These are phyloP conservation scores for Penicillium bovifimosum DNA, from an alignment of 495 filamentous ascomycete species.

Conservation along the genomic window DNA sequence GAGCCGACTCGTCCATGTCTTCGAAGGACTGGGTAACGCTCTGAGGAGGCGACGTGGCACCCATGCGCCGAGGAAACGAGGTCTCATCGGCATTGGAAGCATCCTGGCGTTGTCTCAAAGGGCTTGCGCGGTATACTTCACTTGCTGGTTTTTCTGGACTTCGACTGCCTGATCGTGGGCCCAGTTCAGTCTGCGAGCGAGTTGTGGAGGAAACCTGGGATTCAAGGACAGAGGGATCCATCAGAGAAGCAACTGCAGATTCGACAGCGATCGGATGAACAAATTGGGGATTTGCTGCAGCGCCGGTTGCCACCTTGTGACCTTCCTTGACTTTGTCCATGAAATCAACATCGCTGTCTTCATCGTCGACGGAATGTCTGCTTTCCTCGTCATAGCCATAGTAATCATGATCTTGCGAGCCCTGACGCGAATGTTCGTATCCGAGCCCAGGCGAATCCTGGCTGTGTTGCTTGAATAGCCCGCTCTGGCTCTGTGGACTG, in stretches of 20 bases:
- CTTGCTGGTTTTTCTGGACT: slow-evolving; percentile 16
- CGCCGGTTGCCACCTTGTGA: slow-evolving; percentile 56
- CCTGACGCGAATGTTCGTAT: slow-evolving; percentile 33
- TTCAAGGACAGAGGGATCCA: slow-evolving; percentile 65
- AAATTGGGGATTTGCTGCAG: slow-evolving; percentile 69
- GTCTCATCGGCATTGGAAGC: slow-evolving; percentile 38
- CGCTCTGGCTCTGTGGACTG: slow-evolving; percentile 45
- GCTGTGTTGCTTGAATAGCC: slow-evolving; percentile 37
- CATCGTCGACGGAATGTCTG: slow-evolving; percentile 55
- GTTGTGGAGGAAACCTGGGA: slow-evolving; percentile 31
- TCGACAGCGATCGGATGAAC: slow-evolving; percentile 70
- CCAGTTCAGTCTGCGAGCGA: slow-evolving; percentile 32
- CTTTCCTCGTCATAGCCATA: slow-evolving; percentile 40
- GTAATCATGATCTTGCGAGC: slow-evolving; percentile 31
- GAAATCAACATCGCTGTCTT: slow-evolving; percentile 60
- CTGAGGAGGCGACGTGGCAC: slow-evolving; percentile 65
- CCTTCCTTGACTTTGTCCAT: slow-evolving; percentile 57
- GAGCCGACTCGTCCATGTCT: slow-evolving; percentile 44
- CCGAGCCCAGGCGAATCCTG: slow-evolving; percentile 33
- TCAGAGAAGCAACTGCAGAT: slow-evolving; percentile 81
- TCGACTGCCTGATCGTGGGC: slow-evolving; percentile 22
- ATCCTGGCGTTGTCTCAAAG: slow-evolving; percentile 42
- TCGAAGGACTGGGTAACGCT: slow-evolving; percentile 63
- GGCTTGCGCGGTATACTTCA: slow-evolving; percentile 32
- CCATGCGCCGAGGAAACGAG: slow-evolving; percentile 42